A percentile compares a stretch with the other conserved stretches of the same genome.
phyloP scores from a whole-genome alignment of 768 basidiomycete genomes.

The Leucocoprinus birnbaumii region DNA sequence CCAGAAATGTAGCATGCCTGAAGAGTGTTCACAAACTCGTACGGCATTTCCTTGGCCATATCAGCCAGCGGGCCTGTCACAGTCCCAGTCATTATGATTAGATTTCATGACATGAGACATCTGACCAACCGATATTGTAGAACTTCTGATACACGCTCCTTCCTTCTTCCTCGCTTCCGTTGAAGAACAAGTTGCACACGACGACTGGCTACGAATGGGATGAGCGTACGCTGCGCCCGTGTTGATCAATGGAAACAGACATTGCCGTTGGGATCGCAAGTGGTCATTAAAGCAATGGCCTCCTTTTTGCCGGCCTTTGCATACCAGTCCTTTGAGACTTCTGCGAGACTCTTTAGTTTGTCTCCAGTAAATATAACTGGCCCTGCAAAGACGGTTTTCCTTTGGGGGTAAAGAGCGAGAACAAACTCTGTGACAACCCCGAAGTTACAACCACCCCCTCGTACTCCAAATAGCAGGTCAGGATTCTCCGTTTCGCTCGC shows the following conservation, averaged over 20 bases:
- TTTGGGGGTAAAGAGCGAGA: conserved; percentile 45
- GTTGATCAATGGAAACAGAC: conserved; percentile 22
- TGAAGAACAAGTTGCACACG: conserved; percentile 38
- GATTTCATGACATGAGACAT: no score
- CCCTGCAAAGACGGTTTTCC: conserved; percentile 45
- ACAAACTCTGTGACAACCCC: conserved; percentile 56
- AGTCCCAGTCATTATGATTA: not conserved
- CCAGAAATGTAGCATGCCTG: conserved; percentile 22
- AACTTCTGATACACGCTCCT: conserved; percentile 38
- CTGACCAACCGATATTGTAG: conserved; percentile 38
- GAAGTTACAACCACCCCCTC: conserved; percentile 54
- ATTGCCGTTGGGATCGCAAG: conserved; percentile 32
- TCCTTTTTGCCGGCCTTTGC: conserved; percentile 33
- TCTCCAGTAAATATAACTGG: conserved; percentile 30
- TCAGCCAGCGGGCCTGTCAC: conserved; percentile 38
- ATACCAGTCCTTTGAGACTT: conserved; percentile 36
- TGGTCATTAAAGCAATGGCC: conserved; percentile 27
- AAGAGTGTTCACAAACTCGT: conserved; percentile 38
- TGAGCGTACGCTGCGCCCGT: not conserved
- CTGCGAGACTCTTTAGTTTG: conserved; percentile 27
- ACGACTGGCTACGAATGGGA: conserved; percentile 31
- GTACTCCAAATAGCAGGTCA: conserved; percentile 51
- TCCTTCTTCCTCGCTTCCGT: conserved; percentile 49
- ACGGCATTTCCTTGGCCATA: conserved; percentile 41
- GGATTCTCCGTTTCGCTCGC: conserved; percentile 32